Conservation (phyloP, 208 protist species). For the Trypanosoma caninum region DNA sequence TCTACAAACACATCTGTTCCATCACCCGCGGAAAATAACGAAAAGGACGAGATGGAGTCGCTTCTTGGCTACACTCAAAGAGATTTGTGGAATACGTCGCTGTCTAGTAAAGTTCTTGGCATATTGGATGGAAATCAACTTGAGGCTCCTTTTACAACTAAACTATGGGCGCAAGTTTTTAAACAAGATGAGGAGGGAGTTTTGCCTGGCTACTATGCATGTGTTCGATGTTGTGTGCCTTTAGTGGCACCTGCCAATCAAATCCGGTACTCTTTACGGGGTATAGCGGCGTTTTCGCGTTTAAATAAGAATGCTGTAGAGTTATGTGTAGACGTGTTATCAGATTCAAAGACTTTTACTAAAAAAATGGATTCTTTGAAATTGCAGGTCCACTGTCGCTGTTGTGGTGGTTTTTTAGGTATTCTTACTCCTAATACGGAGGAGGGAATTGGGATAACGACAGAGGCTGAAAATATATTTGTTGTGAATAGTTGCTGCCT, state of each 20-base stretch:
- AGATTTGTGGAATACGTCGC: background rate
- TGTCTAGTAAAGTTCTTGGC: constrained; percentile 25
- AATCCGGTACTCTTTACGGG: constrained; percentile 33
- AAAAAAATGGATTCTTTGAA: constrained; percentile 7
- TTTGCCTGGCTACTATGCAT: constrained; percentile 71
- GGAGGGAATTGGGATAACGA: constrained; percentile 1
- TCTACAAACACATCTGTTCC: too few relatives aligned
- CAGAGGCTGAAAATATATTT: constrained; percentile 28
- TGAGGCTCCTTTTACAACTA: constrained; percentile 64
- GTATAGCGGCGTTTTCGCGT: constrained; percentile 53
- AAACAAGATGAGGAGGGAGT: background rate
- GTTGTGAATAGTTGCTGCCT: constrained; percentile 67
- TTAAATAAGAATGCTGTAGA: constrained; percentile 34
- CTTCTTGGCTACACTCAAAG: background rate
- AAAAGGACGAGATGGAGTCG: background rate
- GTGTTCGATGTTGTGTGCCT: constrained; percentile 63
- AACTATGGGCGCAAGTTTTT: constrained; percentile 58
- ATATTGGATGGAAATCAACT: constrained; percentile 52
- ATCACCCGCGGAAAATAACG: too few relatives aligned
- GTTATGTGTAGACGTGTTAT: constrained; percentile 24
- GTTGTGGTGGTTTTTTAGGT: constrained; percentile 70
- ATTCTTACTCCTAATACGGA: constrained; percentile 24
- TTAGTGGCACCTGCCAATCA: constrained; percentile 53
- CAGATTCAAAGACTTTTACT: background rate
- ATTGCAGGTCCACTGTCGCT: constrained; percentile 50